Conservation (phyloP, 2,329 filamentous ascomycete genomes). For the Ascosphaera pollenicola region DNA sequence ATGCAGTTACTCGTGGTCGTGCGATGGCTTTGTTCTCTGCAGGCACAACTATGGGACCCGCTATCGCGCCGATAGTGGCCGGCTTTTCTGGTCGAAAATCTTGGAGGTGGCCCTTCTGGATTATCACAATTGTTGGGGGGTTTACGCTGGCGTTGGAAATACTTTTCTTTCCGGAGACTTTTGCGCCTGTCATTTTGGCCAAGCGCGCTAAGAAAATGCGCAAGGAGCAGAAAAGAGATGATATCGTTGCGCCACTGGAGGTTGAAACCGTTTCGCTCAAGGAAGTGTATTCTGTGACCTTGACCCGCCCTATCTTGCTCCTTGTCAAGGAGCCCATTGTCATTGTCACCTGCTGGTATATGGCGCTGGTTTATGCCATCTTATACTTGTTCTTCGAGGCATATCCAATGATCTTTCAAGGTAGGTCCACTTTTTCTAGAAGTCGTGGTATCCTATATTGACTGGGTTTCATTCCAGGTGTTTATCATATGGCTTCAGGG, state of each 20-base stretch:
- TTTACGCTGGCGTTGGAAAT: constrained; percentile 31
- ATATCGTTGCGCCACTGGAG: constrained; percentile 6
- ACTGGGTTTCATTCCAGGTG: constrained; percentile 2
- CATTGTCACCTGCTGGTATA: constrained; percentile 9
- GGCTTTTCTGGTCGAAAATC: constrained; percentile 19
- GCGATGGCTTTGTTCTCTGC: constrained; percentile 11
- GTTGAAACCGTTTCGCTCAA: constrained; percentile 4
- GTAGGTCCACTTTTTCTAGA: constrained; percentile 1
- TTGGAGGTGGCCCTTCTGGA: constrained; percentile 32
- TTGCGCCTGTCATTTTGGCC: constrained; percentile 34
- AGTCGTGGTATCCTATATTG: background rate
- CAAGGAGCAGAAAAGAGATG: constrained; percentile 4
- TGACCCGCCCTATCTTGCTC: constrained; percentile 9
- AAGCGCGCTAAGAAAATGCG: constrained; percentile 21
- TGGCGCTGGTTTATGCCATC: constrained; percentile 9
- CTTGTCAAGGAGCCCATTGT: constrained; percentile 9
- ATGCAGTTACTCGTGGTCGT: constrained; percentile 20
- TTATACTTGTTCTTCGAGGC: constrained; percentile 6
- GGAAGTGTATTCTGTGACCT: constrained; percentile 6
- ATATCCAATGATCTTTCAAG: constrained; percentile 7
- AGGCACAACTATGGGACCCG: constrained; percentile 20
- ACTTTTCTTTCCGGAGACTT: constrained; percentile 42
- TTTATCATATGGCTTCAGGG: constrained; percentile 6
- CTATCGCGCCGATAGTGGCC: constrained; percentile 23
- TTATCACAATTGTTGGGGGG: constrained; percentile 43